phyloP scores from a whole-genome alignment of 2,329 filamentous ascomycete genomes.

The Fusarium xylarioides region DNA sequence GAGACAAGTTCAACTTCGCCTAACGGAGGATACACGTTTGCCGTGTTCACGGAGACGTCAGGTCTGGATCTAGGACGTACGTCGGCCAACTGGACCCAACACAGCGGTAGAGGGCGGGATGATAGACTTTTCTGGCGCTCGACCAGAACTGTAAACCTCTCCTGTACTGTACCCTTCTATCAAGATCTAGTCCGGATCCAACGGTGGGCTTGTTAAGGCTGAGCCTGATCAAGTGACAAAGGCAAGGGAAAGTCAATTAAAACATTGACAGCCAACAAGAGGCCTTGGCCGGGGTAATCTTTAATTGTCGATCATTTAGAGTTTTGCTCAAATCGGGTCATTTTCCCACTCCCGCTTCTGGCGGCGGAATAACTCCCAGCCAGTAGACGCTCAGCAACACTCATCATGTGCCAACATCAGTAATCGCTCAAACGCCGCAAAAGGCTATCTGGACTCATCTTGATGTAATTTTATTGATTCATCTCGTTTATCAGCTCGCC shows the following conservation, averaged over 20 bases:
- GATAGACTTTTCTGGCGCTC: neutral
- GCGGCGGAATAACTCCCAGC: slow-evolving; percentile 14
- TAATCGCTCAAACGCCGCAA: neutral
- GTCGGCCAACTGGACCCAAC: slow-evolving; percentile 2
- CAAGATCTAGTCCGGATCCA: neutral
- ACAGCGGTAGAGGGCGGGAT: neutral
- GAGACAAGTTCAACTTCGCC: slow-evolving; percentile 13
- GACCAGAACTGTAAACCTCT: neutral
- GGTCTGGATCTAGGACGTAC: neutral
- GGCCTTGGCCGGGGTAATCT: neutral
- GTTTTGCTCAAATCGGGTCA: slow-evolving; percentile 24
- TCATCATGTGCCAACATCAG: slow-evolving; percentile 9
- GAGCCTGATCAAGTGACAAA: slow-evolving; percentile 9
- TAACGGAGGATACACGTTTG: neutral
- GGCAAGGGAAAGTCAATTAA: slow-evolving; percentile 9
- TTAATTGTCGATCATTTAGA: neutral
- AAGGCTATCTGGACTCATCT: neutral
- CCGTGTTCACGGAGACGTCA: neutral
- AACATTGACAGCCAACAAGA: neutral
- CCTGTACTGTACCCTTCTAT: neutral
- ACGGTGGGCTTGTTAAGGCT: slow-evolving; percentile 5
- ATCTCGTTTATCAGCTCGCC: neutral
- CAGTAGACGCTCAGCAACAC: slow-evolving; percentile 5
- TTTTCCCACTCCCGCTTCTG: slow-evolving; percentile 13
- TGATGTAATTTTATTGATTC: neutral